Conservation (phyloP, 768 basidiomycete genomes). For the Psilocybe sp. region DNA sequence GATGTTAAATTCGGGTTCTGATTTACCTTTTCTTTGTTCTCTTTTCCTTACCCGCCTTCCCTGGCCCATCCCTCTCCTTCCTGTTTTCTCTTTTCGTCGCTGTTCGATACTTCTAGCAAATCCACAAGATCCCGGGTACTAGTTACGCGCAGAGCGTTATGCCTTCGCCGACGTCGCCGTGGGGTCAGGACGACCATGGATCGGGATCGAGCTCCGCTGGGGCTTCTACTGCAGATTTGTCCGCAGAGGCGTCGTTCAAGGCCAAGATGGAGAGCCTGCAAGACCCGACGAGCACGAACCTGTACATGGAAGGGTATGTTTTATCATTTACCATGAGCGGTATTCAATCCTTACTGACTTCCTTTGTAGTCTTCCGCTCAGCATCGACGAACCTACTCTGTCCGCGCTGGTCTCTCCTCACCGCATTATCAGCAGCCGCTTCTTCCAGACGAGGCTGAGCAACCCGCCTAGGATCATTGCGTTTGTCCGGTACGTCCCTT, state of each 20-base stretch:
- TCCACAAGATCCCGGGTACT: slow-evolving; percentile 85
- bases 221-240: slow-evolving; percentile 9
- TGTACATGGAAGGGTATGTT: slow-evolving; percentile 75
- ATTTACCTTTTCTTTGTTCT: slow-evolving; percentile 3
- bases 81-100: too few relatives aligned
- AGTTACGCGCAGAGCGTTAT: slow-evolving; percentile 43
- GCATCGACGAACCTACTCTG: slow-evolving; percentile 68
- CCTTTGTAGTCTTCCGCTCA: slow-evolving; percentile 55
- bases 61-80: not conserved
- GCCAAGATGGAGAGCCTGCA: slow-evolving; percentile 74
- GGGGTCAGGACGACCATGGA: slow-evolving; percentile 18
- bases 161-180: slow-evolving; percentile 17
- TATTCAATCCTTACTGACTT: not conserved
- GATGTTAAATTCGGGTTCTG: not conserved
- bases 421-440: slow-evolving; percentile 70
- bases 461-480: slow-evolving; percentile 78
- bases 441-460: slow-evolving; percentile 77
- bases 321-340: slow-evolving; percentile 28
- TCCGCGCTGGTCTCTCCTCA: slow-evolving; percentile 65
- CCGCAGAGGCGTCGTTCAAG: slow-evolving; percentile 55
- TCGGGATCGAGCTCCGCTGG: slow-evolving; percentile 9
- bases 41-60: slow-evolving; percentile 3
- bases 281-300: slow-evolving; percentile 66
- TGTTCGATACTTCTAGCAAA: too few relatives aligned
- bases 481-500: slow-evolving; percentile 62